Evolutionary conservation across 2,329 filamentous ascomycete species (phyloP), one percentile per base, ranked within the genome.

Genomic region (Lomentospora prolificans): DNA sequence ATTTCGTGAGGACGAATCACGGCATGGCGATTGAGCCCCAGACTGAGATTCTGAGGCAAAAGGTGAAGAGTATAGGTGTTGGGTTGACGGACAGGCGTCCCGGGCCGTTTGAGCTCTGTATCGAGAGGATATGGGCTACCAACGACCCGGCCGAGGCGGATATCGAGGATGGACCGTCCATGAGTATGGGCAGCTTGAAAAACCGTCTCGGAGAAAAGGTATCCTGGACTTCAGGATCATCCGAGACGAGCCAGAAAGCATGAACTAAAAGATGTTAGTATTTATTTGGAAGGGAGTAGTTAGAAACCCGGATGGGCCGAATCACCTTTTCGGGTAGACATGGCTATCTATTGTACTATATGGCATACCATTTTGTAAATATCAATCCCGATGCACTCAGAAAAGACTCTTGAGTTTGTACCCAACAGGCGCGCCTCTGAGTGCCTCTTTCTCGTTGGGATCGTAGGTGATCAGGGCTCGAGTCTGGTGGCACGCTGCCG

Each of bases 1-100:
- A 95, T 61, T 97, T 99, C 71, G 92, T 99, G 58, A 80, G 94
- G 60, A 99, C 94, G 12, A 97, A 96, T 66, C 83, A 95, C 65
- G 94, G 94, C 5, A 84, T 89, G 64, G 89, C 95, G 1, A 85
- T 96, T 4, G 91, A 97, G 73, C 94, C 94, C 30, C 92, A 97
- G 75, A 85, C 86, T 10, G 90, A 95, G 68, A 85, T 99, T 70
- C 72, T 96, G 67, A 82, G 87, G 59, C 87, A 95, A 64, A 91
- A 90, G 69, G 85, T 99, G 28, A 81, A 84, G 65, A 95, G 85
- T 27, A 76, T 99, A 19, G 94, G 94, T 1, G 84, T 97, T 57
- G 90, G 90, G 4, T 70, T 96, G 65, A 96, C 90, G 55, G 94
- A 99, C 69, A 81, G 94, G 14, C 80, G 95, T 36, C 87, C 90